Evolutionary conservation across 208 protist genomes (phyloP), one percentile per base, ranked within the genome.

Genomic region (Phytomonas francai): DNA sequence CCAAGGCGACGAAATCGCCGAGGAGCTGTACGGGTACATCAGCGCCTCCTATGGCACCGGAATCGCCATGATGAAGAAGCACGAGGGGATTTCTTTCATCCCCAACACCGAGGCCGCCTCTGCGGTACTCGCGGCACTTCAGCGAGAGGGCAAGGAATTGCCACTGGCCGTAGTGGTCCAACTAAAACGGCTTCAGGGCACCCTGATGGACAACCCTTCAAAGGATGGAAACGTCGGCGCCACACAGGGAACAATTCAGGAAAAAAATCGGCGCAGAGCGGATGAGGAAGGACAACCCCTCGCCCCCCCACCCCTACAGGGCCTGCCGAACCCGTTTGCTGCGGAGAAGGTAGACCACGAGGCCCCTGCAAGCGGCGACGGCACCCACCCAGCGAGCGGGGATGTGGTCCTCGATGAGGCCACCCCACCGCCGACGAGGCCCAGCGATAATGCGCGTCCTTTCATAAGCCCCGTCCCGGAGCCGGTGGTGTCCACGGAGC

Each of bases 1-100:
- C 70, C 63, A 79, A 3, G 77, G 73, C 12, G 87, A 92, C 65
- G 81, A 77, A 42, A 78, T 92, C 28, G 81, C 83, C 16, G 87
- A 89, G 71, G 72, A 81, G 61, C 76, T 92, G 56, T 74, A 72
- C 56, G 75, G 70, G 31, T 63, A 68, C 64, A 64, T 64, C 16
- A 67, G 72, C 32, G 73, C 79, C 62, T 72, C 76, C 19, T 64
- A 65, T 59, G 65, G 66, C 12, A 68, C 63, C 39, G 80, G 83
- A 2, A 77, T 84, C 31, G 83, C 78, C n/a, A 78, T 51, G 59
- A 71, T 88, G 68, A 8, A 49, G 66, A 81, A 77, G 72, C 60
- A 60, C 16, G 62, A 76, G 11, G 83, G 87, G 14, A 74, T 89
- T 8, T 58, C 74, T 12, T 84, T 84, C 63, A 36, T 82, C 25